Evolutionary conservation across 352 stramenopile genomes (phyloP).

Genomic region (Phytophthora macrochlamydospora): DNA sequence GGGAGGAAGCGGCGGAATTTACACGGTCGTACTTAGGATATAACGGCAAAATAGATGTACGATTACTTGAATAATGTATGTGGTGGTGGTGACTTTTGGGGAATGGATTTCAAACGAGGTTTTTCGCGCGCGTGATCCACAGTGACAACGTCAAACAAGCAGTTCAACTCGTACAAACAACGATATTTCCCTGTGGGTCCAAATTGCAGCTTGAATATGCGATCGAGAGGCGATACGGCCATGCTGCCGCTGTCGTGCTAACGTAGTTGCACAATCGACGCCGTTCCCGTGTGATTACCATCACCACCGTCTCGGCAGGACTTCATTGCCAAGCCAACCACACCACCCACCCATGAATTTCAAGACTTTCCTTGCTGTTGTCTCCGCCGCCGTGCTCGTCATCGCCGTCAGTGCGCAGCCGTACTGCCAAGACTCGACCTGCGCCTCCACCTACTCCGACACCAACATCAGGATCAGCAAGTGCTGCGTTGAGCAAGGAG

Average conservation of each 20-base stretch:
- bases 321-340: not conserved
- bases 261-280: no score
- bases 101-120: not conserved
- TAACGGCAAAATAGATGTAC: constrained; percentile 2
- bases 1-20: constrained; percentile 30
- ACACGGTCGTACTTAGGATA: no score
- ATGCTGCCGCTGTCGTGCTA: no score
- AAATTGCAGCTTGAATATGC: no score
- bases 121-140: constrained; percentile 1
- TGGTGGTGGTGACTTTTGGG: constrained; percentile 11
- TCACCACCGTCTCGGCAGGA: no score
- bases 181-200: no score
- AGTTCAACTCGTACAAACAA: no score
- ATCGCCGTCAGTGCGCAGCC: not conserved
- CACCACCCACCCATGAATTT: not conserved
- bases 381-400: not conserved
- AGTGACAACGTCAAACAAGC: not conserved
- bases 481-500: not conserved
- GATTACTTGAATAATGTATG: constrained; percentile 6
- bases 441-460: not conserved
- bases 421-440: not conserved
- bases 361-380: not conserved
- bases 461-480: not conserved
- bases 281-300: no score
- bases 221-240: no score